phyloP scores from a whole-genome alignment of 2,329 filamentous ascomycete genomes.

The Aspergillus novoparasiticus region DNA sequence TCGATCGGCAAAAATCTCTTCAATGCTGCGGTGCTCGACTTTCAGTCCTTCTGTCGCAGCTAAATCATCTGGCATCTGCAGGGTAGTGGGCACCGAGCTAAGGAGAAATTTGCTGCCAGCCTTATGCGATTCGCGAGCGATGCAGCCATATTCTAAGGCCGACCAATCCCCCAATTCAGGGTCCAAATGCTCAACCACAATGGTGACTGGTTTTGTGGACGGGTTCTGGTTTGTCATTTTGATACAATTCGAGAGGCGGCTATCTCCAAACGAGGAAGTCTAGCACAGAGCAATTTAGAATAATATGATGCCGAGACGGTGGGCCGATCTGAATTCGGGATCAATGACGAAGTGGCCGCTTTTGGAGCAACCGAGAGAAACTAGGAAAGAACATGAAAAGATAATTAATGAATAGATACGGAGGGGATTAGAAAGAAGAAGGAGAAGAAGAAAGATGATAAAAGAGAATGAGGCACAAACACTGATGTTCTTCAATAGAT shows the following conservation, averaged over 20 bases:
- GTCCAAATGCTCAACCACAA: constrained; percentile 96
- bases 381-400: not conserved
- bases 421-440: not conserved
- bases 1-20: constrained; percentile 73
- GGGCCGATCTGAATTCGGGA: not conserved
- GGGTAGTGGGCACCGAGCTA: constrained; percentile 72
- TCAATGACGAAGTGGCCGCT: not conserved
- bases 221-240: constrained; percentile 28
- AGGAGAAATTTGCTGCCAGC: constrained; percentile 73
- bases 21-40: constrained; percentile 76
- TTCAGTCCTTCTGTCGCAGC: constrained; percentile 64
- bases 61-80: constrained; percentile 64
- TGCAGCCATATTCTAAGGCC: constrained; percentile 84
- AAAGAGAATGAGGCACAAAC: not conserved
- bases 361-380: not conserved
- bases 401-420: no score
- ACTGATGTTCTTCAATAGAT: not conserved
- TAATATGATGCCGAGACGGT: not conserved
- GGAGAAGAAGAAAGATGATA: not conserved
- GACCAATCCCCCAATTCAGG: constrained; percentile 94
- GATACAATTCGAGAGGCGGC: not conserved
- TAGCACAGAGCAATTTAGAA: not conserved
- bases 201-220: constrained; percentile 62
- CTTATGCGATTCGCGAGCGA: constrained; percentile 76
- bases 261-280: not conserved